These are phyloP conservation scores for Sporothrix globosa DNA, from an alignment of 2,329 filamentous ascomycete genomes.

Conservation along the genomic window DNA sequence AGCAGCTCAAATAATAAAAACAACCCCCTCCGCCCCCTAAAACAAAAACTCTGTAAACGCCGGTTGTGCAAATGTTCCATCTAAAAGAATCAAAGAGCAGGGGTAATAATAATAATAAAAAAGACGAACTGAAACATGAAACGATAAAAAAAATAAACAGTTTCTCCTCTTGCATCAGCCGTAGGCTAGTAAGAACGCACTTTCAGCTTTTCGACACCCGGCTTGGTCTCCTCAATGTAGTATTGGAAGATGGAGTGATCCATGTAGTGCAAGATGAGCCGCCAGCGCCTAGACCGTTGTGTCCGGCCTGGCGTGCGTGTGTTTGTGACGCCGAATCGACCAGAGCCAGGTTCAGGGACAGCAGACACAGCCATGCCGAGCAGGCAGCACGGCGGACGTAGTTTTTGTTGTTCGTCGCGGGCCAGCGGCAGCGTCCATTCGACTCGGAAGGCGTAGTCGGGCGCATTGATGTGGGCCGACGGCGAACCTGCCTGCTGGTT, in stretches of 20 bases:
- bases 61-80: not conserved
- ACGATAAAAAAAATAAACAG: not conserved
- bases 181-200: not conserved
- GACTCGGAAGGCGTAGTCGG: slow-evolving; percentile 51
- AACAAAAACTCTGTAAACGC: not conserved
- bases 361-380: slow-evolving; percentile 70
- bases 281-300: slow-evolving; percentile 56
- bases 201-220: not conserved
- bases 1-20: not conserved
- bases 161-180: not conserved
- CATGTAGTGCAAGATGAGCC: slow-evolving; percentile 71
- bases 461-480: slow-evolving; percentile 32
- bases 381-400: slow-evolving; percentile 56
- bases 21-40: too few relatives aligned
- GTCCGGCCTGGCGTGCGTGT: slow-evolving; percentile 6
- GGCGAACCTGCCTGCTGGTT: slow-evolving; percentile 38
- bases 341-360: slow-evolving; percentile 53
- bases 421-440: slow-evolving; percentile 56
- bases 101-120: not conserved
- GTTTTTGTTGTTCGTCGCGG: slow-evolving; percentile 50
- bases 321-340: slow-evolving; percentile 37
- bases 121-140: not conserved
- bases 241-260: slow-evolving; percentile 73
- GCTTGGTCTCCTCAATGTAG: slow-evolving; percentile 53
- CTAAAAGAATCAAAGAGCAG: too few relatives aligned